Evolutionary conservation across 306 rosid genomes (phyloP), one percentile per base, ranked within the genome.

Genomic region (Potentilla sterilis): DNA sequence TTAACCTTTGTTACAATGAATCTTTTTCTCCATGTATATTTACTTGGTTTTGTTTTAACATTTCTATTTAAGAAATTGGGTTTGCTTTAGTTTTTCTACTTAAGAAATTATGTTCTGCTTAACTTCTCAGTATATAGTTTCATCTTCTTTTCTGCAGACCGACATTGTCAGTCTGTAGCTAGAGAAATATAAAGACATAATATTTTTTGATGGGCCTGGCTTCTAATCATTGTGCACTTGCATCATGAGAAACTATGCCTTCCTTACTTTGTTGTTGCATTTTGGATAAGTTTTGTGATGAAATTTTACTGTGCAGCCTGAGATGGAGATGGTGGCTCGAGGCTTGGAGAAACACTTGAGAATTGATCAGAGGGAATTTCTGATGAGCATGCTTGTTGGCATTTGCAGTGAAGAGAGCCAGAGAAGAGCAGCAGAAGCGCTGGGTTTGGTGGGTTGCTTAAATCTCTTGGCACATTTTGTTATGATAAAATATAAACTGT

Each of bases 301-400:
- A 46, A 54, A 46, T 80, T 64, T 22, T 13, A 47, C 44, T 75
- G 41, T 79, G 82, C 89, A 91, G 98, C 93, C 98, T 65, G 97
- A 94, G 84, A 91, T 94, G 93, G 98, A 94, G 88, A 94, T 91
- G 98, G 97, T 94, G 32, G 89, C 91, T 32, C 89, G 87, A 46
- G 96, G 98, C 78, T 71, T 94, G 78, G 89, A 79, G 84, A 91
- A 90, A 77, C 88, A 90, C 87, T 85, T 91, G 85, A 90, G 87
- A 84, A 71, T 86, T 48, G 95, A 88, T 40, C 95, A 94, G 75
- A 80, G 98, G 48, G 58, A 88, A 79, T 87, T 82, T 82, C 89
- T 94, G 47, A 81, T 94, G 95, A 83, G 78, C 75, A 86, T 87
- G 84, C 81, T 88, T 81, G 79, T 76, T 34, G 87, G 86, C 62